phyloP scores from a whole-genome alignment of 2,329 filamentous ascomycete species.

The Zasmidium citrigriseum region DNA sequence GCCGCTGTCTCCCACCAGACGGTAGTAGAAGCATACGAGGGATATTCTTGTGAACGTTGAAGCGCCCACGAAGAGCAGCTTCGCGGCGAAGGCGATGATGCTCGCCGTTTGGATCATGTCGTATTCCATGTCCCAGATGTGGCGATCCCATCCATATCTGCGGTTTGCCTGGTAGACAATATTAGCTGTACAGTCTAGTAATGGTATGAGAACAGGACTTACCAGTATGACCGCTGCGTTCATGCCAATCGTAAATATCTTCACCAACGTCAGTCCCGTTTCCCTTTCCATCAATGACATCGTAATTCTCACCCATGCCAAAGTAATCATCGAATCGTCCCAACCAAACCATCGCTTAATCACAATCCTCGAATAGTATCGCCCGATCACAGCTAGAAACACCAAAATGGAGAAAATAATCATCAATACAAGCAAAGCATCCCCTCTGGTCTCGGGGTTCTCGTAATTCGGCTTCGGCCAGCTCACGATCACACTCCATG shows the following conservation, averaged over 20 bases:
- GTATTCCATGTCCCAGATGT: slow-evolving; percentile 41
- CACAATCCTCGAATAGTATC: slow-evolving; percentile 43
- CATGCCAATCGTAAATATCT: slow-evolving; percentile 1
- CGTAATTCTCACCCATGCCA: slow-evolving; percentile 38
- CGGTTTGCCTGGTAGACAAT: slow-evolving; percentile 45
- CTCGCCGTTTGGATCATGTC: slow-evolving; percentile 26
- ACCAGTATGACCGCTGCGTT: slow-evolving; percentile 7
- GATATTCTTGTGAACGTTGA: slow-evolving; percentile 47
- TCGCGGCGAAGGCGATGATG: slow-evolving; percentile 45
- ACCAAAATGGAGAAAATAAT: slow-evolving; percentile 41
- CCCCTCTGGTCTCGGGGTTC: slow-evolving; percentile 42
- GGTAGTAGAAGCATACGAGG: slow-evolving; percentile 49
- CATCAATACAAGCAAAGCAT: slow-evolving; percentile 43
- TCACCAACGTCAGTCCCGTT: not conserved
- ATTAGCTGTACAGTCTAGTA: slow-evolving; percentile 40
- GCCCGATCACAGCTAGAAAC: slow-evolving; percentile 36
- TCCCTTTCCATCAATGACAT: not conserved
- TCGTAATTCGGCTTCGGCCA: slow-evolving; percentile 46
- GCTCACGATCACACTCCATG: slow-evolving; percentile 35
- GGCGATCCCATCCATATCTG: slow-evolving; percentile 45
- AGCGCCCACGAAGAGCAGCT: slow-evolving; percentile 44
- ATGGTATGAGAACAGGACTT: slow-evolving; percentile 15
- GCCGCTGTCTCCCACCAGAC: slow-evolving; percentile 44
- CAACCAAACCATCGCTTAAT: slow-evolving; percentile 46
- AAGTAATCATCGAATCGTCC: slow-evolving; percentile 44